A percentile compares a stretch with the other conserved stretches of the same genome.
phyloP scores from a whole-genome alignment of 352 stramenopile genomes.

The Poterioochromonas sp. region DNA sequence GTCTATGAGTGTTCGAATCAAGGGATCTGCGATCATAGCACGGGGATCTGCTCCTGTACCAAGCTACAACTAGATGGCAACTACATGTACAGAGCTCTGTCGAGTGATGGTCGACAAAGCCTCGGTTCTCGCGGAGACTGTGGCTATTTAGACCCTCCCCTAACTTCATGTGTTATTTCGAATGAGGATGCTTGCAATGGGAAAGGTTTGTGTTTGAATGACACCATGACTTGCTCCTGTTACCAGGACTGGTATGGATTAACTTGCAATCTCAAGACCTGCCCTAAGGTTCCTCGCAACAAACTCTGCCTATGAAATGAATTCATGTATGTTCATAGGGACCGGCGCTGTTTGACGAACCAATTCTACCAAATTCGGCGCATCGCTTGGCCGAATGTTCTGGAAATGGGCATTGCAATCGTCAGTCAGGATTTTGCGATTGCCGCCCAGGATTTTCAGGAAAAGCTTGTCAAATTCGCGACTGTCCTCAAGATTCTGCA shows the following conservation, averaged over 20 bases:
- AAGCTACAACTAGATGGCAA: not conserved
- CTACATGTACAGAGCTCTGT: not conserved
- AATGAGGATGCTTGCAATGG: not conserved
- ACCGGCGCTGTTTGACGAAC: constrained; percentile 11
- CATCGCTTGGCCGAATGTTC: constrained; percentile 58
- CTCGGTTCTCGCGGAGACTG: constrained; percentile 24
- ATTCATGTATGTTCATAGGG: not conserved
- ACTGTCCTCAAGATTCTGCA: constrained; percentile 43
- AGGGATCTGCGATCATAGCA: constrained; percentile 5
- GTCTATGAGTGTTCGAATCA: constrained; percentile 31
- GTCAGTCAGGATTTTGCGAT: constrained; percentile 56
- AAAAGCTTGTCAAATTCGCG: constrained; percentile 60
- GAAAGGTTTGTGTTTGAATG: constrained; percentile 14
- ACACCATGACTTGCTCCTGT: not conserved
- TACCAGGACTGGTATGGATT: constrained; percentile 18
- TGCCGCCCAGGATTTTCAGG: constrained; percentile 69
- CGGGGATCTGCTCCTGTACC: constrained; percentile 16
- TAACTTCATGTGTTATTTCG: not conserved
- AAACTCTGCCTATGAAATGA: not conserved
- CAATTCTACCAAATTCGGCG: not conserved
- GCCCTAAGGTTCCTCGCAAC: not conserved
- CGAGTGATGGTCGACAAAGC: constrained; percentile 9
- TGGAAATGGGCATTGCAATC: constrained; percentile 66
- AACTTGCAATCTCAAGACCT: not conserved
- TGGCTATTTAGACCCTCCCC: not conserved